A percentile compares a stretch with the other conserved stretches of the same genome.
phyloP scores from a whole-genome alignment of 2,329 filamentous ascomycete species.

The Stemphylium lycopersici region DNA sequence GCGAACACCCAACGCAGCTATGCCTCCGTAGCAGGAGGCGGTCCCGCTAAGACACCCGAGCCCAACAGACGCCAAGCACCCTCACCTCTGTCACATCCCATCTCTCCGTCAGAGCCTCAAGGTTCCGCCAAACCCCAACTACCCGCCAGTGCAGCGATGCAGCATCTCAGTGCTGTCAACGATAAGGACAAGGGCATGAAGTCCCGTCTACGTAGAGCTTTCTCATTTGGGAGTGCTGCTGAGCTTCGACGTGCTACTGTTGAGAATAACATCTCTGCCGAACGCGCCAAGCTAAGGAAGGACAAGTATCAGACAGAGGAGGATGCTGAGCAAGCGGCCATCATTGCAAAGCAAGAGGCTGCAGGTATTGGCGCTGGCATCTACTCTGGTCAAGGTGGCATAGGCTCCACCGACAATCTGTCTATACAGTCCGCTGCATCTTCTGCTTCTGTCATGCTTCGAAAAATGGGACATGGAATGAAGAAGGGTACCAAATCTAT shows the following conservation, averaged over 20 bases:
- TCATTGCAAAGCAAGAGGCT: constrained; percentile 91
- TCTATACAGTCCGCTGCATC: constrained; percentile 90
- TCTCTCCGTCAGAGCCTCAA: constrained; percentile 45
- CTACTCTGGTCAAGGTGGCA: constrained; percentile 84
- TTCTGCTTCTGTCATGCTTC: constrained; percentile 89
- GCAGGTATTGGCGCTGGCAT: constrained; percentile 91
- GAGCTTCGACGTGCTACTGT: constrained; percentile 80
- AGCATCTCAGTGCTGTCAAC: constrained; percentile 85
- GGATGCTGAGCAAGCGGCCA: constrained; percentile 88
- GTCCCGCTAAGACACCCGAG: constrained; percentile 44
- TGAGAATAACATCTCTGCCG: constrained; percentile 61
- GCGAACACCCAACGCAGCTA: constrained; percentile 23
- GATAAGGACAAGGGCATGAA: constrained; percentile 87
- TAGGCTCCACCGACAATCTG: constrained; percentile 93
- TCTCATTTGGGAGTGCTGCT: constrained; percentile 94
- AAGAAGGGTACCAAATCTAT: constrained; percentile 91
- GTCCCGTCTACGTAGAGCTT: constrained; percentile 84
- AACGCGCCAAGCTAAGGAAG: constrained; percentile 62
- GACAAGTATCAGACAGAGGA: constrained; percentile 63
- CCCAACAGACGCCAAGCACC: constrained; percentile 52
- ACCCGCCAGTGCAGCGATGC: constrained; percentile 71
- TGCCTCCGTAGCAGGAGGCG: constrained; percentile 23
- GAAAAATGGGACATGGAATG: constrained; percentile 99
- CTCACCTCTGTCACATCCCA: constrained; percentile 55
- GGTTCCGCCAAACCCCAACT: constrained; percentile 23